A percentile compares a stretch with the other conserved stretches of the same genome.
Evolutionary conservation across 1,284 basidiomycete species (phyloP).

Genomic region (Cutaneotrichosporon mucoides): DNA sequence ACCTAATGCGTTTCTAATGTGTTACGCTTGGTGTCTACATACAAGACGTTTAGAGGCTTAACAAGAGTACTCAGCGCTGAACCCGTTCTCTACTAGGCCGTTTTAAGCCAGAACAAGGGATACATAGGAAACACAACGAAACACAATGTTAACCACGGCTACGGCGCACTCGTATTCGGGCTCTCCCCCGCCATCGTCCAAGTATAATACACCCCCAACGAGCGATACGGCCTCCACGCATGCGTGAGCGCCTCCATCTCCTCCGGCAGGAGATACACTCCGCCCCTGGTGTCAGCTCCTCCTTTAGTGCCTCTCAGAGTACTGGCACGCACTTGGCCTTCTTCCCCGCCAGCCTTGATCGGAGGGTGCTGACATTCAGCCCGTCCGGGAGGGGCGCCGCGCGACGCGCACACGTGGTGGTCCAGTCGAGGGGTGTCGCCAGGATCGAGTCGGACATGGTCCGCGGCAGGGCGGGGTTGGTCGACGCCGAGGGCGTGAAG

Average conservation of each 20-base stretch:
- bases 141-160: not conserved
- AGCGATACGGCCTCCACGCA: slow-evolving; percentile 73
- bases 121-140: too few species aligned
- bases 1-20: too few species aligned
- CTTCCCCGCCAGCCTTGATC: slow-evolving; percentile 66
- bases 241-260: slow-evolving; percentile 79
- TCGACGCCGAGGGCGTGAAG: slow-evolving; percentile 11
- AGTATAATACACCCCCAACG: slow-evolving; percentile 56
- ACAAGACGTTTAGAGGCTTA: too few species aligned
- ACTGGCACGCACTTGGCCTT: slow-evolving; percentile 64
- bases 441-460: slow-evolving; percentile 11
- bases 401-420: slow-evolving; percentile 11
- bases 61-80: too few species aligned
- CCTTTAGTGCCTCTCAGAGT: too few species aligned
- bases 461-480: slow-evolving; percentile 16
- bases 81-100: too few species aligned
- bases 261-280: slow-evolving; percentile 67
- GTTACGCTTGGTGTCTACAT: too few species aligned
- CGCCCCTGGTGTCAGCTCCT: slow-evolving; percentile 53
- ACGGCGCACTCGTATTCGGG: not conserved
- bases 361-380: slow-evolving; percentile 60
- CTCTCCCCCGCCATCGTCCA: slow-evolving; percentile 45
- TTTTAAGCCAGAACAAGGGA: too few species aligned
- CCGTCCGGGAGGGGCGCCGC: slow-evolving; percentile 58
- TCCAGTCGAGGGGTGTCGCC: slow-evolving; percentile 19